A percentile compares a stretch with the other conserved stretches of the same genome.
Conservation (phyloP, 306 rosid genomes). For the Hippophae tibetana region DNA sequence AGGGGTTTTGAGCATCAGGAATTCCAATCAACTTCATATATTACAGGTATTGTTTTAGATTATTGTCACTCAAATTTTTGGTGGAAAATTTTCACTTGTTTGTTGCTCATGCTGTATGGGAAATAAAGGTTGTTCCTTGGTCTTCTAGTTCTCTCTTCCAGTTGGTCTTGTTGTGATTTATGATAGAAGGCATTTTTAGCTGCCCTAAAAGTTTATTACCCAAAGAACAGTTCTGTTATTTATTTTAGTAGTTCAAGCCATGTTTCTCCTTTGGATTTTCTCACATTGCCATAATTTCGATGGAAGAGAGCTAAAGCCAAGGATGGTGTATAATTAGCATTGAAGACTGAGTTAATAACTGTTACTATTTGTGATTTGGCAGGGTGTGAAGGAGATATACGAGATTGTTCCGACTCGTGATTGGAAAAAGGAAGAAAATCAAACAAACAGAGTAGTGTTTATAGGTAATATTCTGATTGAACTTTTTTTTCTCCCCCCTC, state of each 20-base stretch:
- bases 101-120: not conserved
- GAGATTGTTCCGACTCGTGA: slow-evolving; percentile 83
- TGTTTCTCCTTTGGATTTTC: too few species aligned
- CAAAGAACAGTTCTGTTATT: too few species aligned
- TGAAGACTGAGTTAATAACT: not conserved
- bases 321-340: not conserved
- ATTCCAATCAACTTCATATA: slow-evolving; percentile 70
- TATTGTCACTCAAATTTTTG: not conserved
- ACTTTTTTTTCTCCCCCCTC: not conserved
- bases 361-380: slow-evolving; percentile 11
- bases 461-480: slow-evolving; percentile 43
- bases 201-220: not conserved
- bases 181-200: not conserved
- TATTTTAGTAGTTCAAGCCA: too few species aligned
- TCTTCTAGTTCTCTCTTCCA: not conserved
- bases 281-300: too few species aligned
- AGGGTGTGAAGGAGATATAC: slow-evolving; percentile 86
- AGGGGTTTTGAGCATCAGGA: slow-evolving; percentile 55
- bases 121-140: not conserved
- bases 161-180: not conserved
- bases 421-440: slow-evolving; percentile 64
- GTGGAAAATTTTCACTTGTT: not conserved
- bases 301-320: not conserved
- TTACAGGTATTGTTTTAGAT: slow-evolving; percentile 53
- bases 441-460: slow-evolving; percentile 69